A percentile compares a stretch with the other conserved stretches of the same genome.
phyloP scores from a whole-genome alignment of 176 grass and related monocot genomes.

The Chrysopogon serrulatus region DNA sequence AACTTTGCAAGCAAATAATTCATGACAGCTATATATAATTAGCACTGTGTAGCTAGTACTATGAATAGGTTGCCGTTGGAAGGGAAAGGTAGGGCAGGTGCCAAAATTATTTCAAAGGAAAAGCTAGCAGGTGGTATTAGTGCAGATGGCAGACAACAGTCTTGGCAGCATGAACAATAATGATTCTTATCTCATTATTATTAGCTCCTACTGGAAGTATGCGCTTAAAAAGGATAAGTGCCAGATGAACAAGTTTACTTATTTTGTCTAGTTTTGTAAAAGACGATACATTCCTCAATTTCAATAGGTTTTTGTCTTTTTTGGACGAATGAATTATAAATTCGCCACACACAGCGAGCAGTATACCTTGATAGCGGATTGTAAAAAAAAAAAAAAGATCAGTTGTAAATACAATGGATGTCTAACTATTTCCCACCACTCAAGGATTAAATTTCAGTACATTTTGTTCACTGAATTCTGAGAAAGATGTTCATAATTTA shows the following conservation, averaged over 20 bases:
- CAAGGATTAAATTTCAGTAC: background rate
- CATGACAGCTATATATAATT: background rate
- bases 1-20: conserved; percentile 25
- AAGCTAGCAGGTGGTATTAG: background rate
- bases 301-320: background rate
- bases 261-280: background rate
- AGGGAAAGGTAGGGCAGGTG: conserved; percentile 13
- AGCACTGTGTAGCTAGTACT: background rate
- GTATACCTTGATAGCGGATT: background rate
- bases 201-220: background rate
- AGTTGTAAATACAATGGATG: background rate
- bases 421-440: background rate
- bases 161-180: background rate
- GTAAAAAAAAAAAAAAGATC: background rate
- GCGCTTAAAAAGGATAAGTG: background rate
- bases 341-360: background rate
- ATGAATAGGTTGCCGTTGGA: conserved; percentile 5
- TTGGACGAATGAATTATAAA: background rate
- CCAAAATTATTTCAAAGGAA: background rate
- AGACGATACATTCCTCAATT: background rate
- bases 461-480: background rate
- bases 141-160: background rate
- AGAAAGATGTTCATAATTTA: background rate
- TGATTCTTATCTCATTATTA: conserved; percentile 10
- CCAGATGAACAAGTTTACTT: background rate